Evolutionary conservation across 1,284 basidiomycete species (phyloP), one percentile per base, ranked within the genome.

Genomic region (Vanrija humicola): DNA sequence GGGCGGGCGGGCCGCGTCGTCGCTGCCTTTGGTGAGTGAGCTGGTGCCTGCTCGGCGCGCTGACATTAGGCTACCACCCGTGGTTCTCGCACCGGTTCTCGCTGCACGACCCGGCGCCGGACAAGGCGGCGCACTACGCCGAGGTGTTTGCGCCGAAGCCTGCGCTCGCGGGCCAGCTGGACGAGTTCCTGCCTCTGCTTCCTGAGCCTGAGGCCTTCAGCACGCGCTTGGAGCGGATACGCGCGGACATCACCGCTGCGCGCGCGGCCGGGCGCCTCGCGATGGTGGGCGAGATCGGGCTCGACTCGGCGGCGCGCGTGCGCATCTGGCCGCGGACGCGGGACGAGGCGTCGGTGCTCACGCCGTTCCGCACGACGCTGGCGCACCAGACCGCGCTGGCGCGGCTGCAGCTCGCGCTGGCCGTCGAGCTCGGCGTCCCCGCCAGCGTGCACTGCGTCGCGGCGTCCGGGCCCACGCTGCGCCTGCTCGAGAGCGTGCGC

Each of bases 211-310:
- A 61, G 15, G 57, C 64, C 48, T 73, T 70, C 43, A 56, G 39
- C 7, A 58, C 59, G 1, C 54, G 61, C 28, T 68, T 67, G 8
- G 63, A 50, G 0, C 43, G 50, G 16, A 59, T 69, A 47, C 67
- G 59, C 16, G 14, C 25, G 0, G 48, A 61, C 49, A 71, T 70
- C 55, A 57, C 2, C 10, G 45, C 46, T 1, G 62, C 61, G 9
- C 26, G 57, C 38, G 58, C 39, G 0, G 38, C 57, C 14, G 68
- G 68, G 3, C 55, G 62, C 28, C 46, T 67, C 5, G 71, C 69
- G 1, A 76, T 79, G 65, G 53, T 80, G 6, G 79, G 79, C 34
- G 79, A 80, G 63, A 68, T 80, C 3, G 79, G 79, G 0, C 62
- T 80, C 10, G 79, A 80, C 58, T 67, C 68, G 1, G 66, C 69